phyloP scores from a whole-genome alignment of 345 rosid genomes.

The Hevea brasiliensis region DNA sequence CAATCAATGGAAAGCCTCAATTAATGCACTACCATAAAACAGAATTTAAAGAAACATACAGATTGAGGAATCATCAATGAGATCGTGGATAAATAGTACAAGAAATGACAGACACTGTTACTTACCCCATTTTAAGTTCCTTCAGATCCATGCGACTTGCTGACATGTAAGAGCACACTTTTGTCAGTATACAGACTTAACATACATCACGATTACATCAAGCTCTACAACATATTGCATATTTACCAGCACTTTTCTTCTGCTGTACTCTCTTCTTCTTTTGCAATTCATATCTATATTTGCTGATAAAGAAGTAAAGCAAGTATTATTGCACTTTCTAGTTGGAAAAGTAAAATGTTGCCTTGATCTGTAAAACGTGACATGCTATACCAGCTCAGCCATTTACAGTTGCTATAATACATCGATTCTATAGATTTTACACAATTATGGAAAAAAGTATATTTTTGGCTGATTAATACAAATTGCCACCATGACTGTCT shows the following conservation, averaged over 20 bases:
- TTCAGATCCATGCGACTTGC: slow-evolving; percentile 16
- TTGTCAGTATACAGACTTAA: slow-evolving; percentile 9
- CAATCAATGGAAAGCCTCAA: neutral
- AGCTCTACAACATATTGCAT: slow-evolving; percentile 29
- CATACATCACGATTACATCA: slow-evolving; percentile 15
- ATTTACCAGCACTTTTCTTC: slow-evolving; percentile 72
- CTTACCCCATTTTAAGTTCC: slow-evolving; percentile 45
- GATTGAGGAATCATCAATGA: neutral
- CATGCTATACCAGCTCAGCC: neutral
- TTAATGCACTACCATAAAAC: neutral
- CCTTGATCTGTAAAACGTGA: neutral
- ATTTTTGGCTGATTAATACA: neutral
- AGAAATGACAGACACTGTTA: slow-evolving; percentile 1
- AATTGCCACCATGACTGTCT: neutral
- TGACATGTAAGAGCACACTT: slow-evolving; percentile 5
- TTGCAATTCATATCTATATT: slow-evolving; percentile 75
- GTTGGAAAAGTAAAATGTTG: neutral
- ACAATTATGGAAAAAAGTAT: neutral
- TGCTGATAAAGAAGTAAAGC: slow-evolving; percentile 43
- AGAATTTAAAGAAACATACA: neutral
- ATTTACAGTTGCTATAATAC: too few species aligned
- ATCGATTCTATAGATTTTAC: neutral
- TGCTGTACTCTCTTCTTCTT: slow-evolving; percentile 84
- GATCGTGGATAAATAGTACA: slow-evolving; percentile 2
- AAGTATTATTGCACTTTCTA: slow-evolving; percentile 17